A percentile compares a stretch with the other conserved stretches of the same genome.
Conservation (phyloP, 139 green algal species). For the Coelastrella sp. region DNA sequence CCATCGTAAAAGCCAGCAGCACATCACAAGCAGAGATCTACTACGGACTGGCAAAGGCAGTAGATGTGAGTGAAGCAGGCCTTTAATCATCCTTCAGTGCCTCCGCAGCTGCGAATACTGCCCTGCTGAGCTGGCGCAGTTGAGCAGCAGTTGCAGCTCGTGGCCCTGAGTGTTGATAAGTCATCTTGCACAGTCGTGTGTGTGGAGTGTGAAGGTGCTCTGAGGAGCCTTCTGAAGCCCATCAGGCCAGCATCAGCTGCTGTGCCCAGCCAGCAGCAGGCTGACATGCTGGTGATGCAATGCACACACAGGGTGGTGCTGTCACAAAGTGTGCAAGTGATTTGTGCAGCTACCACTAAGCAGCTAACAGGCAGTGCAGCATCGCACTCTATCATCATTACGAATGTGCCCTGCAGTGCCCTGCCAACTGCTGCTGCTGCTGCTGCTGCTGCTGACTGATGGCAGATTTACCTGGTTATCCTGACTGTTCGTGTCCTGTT, state of each 20-base stretch:
- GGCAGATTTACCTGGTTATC: constrained; percentile 65
- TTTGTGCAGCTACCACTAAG: neutral
- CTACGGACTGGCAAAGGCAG: constrained; percentile 58
- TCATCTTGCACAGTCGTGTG: no score
- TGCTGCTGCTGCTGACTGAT: neutral
- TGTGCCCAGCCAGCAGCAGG: no score
- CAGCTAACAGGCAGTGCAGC: neutral
- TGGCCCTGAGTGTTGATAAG: no score
- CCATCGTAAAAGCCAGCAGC: constrained; percentile 35
- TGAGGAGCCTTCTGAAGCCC: no score
- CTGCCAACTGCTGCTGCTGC: neutral
- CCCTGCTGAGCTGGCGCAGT: neutral
- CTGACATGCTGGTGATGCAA: no score
- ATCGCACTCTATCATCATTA: neutral
- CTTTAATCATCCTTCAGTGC: no score
- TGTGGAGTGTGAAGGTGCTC: no score
- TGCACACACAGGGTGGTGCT: no score
- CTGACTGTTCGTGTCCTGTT: constrained; percentile 66
- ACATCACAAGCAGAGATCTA: constrained; percentile 58
- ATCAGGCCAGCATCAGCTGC: no score
- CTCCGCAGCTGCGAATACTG: no score
- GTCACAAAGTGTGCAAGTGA: no score
- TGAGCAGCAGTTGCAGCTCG: neutral
- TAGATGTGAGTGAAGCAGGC: constrained; percentile 56
- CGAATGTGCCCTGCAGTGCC: neutral